These are phyloP conservation scores for Neopestalotiopsis sp. DNA, from an alignment of 2,329 filamentous ascomycete genomes.

Conservation along the genomic window DNA sequence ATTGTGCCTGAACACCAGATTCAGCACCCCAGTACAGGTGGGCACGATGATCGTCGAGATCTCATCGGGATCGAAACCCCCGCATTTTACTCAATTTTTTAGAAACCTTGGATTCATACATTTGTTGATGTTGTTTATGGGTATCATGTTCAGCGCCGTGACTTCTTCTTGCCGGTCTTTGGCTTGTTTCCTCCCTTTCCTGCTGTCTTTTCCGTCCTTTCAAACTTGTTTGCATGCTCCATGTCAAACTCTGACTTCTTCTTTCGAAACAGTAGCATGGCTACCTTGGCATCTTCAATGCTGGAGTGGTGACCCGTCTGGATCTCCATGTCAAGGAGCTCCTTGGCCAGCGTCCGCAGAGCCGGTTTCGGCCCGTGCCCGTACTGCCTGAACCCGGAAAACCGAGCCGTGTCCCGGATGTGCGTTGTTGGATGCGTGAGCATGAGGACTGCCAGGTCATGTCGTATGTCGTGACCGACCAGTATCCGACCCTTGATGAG, in stretches of 20 bases:
- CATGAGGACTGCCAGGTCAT: slow-evolving; percentile 75
- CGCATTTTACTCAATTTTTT: neutral
- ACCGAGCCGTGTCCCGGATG: slow-evolving; percentile 83
- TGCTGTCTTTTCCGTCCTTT: slow-evolving; percentile 32
- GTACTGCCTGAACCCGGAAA: slow-evolving; percentile 74
- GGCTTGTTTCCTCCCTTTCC: neutral
- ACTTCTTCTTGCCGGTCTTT: slow-evolving; percentile 16
- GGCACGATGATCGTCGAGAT: neutral
- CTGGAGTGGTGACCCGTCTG: slow-evolving; percentile 70
- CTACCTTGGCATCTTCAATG: slow-evolving; percentile 81
- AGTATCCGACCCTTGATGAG: slow-evolving; percentile 69
- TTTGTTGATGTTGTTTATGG: neutral
- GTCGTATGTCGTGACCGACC: slow-evolving; percentile 73
- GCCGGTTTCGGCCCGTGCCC: slow-evolving; percentile 71
- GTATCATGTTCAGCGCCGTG: slow-evolving; percentile 9
- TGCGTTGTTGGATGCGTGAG: slow-evolving; percentile 80
- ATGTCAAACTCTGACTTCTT: slow-evolving; percentile 86
- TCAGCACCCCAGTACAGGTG: neutral
- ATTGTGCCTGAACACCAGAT: neutral
- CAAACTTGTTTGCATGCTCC: slow-evolving; percentile 74
- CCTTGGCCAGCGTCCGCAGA: slow-evolving; percentile 61
- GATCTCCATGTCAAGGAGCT: slow-evolving; percentile 65
- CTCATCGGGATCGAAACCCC: neutral
- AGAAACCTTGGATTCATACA: neutral
- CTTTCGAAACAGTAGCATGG: slow-evolving; percentile 86